Base-by-base conservation (phyloP, 495 filamentous ascomycete genomes). In the Podospora fimiseda region DNA sequence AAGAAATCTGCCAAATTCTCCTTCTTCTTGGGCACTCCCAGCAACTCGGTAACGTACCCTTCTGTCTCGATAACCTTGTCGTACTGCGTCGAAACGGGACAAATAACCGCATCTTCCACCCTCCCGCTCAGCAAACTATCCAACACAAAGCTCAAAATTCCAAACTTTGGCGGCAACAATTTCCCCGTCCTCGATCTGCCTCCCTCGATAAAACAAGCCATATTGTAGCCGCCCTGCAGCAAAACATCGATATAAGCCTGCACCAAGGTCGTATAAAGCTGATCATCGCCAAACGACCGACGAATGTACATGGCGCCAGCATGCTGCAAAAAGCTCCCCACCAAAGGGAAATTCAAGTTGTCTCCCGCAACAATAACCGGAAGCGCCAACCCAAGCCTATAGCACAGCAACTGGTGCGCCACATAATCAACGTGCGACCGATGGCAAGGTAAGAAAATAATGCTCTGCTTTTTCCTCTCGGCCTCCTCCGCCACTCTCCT, bases 11-110 rank as follows among this genome's bases (percentile, higher is more conserved):
- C 80, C 48, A 98, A 69, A 57, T 94, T 96, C 63, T 98, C 93
- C 67, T 95, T 93, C 50, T 84, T 86, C 64, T 98, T 97, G 0
- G 93, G 93, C 40, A 93, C 84, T 19, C 93, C 93, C 3, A 98
- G 76, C 3, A 98, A 81, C 66, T 97, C 93, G 48, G 82, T 90
- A 46, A 96, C 90, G 63, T 97, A 98, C 15, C 89, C 93, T 60
- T 96, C 92, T 7, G 91, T 96, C 67, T 98, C 93, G 43, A 98
- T 88, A 44, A 98, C 93, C 60, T 96, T 98, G 76, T 98, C 93
- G 64, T 98, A 98, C 61, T 97, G 93, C 1, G 90, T 95, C 65
- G 87, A 92, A 23, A 98, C 93, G 2, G 92, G 92, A 59, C 90
- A 95, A 41, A 98, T 85, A 22, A 94, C 87, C 14, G 89, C 87